These are phyloP conservation scores for Lagenaria siceraria DNA, from an alignment of 306 rosid genomes.

Conservation along the genomic window DNA sequence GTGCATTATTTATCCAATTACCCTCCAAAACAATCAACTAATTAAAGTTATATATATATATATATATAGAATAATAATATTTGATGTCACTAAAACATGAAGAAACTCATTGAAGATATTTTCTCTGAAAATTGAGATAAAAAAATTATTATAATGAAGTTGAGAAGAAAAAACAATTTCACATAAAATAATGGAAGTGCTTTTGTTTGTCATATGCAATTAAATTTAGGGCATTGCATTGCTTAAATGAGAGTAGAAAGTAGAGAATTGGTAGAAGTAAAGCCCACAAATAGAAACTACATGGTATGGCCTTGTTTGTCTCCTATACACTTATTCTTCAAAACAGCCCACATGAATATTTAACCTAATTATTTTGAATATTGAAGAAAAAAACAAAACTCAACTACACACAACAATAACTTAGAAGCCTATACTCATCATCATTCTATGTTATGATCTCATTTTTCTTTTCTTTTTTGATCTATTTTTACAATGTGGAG, in stretches of 20 bases:
- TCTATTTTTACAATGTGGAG: too few species aligned
- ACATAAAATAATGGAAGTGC: neutral
- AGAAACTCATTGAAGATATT: too few species aligned
- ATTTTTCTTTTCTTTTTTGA: neutral
- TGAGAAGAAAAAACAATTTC: neutral
- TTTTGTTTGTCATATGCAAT: neutral
- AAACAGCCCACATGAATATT: neutral
- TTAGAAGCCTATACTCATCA: neutral
- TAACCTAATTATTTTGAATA: neutral
- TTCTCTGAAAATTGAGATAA: too few species aligned
- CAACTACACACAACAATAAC: neutral
- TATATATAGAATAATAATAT: too few species aligned
- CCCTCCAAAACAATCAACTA: too few species aligned
- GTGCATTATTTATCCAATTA: too few species aligned
- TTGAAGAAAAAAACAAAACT: neutral
- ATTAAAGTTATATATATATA: too few species aligned
- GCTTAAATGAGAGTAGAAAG: neutral
- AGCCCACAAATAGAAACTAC: slow-evolving; percentile 7
- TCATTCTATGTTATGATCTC: neutral
- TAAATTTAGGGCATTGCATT: neutral
- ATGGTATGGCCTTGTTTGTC: slow-evolving; percentile 6
- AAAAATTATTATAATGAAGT: too few species aligned
- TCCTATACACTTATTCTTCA: neutral
- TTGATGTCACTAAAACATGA: too few species aligned
- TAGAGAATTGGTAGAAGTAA: neutral